Evolutionary conservation across 805 yeast genomes (phyloP), one percentile per base, ranked within the genome.

Genomic region (Candida sphagnicola): DNA sequence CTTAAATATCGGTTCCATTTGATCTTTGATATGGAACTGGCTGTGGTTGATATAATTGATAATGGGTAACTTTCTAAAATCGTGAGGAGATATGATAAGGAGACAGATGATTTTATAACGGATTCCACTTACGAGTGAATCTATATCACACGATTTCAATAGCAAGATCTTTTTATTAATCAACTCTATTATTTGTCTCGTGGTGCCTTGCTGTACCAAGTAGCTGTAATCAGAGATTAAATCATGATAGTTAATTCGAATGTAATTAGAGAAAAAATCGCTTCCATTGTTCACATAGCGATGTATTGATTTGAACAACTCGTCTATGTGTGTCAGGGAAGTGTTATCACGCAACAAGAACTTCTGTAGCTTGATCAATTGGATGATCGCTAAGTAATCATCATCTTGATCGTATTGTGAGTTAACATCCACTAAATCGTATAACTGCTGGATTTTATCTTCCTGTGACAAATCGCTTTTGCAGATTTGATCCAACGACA

Each of bases 151-250:
- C 25, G 39, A 37, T 19, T 52, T 57, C 6, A 51, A 35, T 5
- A 53, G 38, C 17, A 57, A 45, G 19, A 64, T 45, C 41, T 67
- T 62, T 41, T 59, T 61, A 37, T 61, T 57, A n/a, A 62, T 50
- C 41, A 62, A 49, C 13, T 61, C 66, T 18, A 57, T 44, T 8
- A 54, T 37, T 24, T 52, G 47, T 15, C 44, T 38, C 13, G 40
- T 42, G 8, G 41, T 40, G 4, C 30, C 28, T 12, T 43, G 33
- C 2, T 41, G 48, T 10, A 48, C 41, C 8, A 65, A 42, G 34
- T 48, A 52, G 41, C 56, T 61, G 40, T 52, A 60, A 44, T 67
- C 72, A 6, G 62, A 53, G 24, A 44, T 37, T 19, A 67, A 43
- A 44, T 68, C 74, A 19, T 52, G 48, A 37, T 56, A 58, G 44